Percentiles rank a stretch among this genome's conserved stretches.
phyloP scores from a whole-genome alignment of 1,284 basidiomycete species.

The Porogramme epimiltina region DNA sequence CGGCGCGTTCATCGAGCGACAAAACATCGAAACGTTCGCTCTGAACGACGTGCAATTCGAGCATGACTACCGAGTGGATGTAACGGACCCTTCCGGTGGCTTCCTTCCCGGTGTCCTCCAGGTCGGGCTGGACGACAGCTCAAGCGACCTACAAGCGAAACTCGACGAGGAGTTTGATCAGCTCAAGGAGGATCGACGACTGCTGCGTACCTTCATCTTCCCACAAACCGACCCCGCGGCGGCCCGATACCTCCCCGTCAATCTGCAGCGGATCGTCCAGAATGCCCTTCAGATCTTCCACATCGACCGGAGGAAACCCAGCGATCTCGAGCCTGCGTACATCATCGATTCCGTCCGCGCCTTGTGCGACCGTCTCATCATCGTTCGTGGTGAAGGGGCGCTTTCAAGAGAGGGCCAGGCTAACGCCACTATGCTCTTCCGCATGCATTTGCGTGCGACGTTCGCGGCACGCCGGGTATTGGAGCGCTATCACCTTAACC shows the following conservation, averaged over 20 bases:
- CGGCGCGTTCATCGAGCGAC: constrained; percentile 95
- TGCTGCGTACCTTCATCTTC: constrained; percentile 87
- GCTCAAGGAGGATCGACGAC: constrained; percentile 74
- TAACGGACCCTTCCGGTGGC: constrained; percentile 79
- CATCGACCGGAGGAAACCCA: constrained; percentile 91
- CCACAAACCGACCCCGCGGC: constrained; percentile 72
- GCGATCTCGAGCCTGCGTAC: constrained; percentile 88
- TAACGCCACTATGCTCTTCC: constrained; percentile 92
- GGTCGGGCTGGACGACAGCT: constrained; percentile 92
- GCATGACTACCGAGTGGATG: constrained; percentile 90
- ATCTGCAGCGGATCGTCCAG: constrained; percentile 92
- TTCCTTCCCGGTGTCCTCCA: constrained; percentile 85
- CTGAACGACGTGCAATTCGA: constrained; percentile 87
- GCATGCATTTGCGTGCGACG: constrained; percentile 89
- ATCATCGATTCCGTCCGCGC: constrained; percentile 82
- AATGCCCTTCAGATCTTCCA: constrained; percentile 98
- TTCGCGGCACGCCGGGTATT: constrained; percentile 85
- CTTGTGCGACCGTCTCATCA: constrained; percentile 71
- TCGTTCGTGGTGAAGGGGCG: constrained; percentile 86
- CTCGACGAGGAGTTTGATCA: constrained; percentile 89
- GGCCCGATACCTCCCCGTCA: constrained; percentile 88
- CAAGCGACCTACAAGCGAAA: constrained; percentile 85
- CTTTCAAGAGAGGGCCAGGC: constrained; percentile 79
- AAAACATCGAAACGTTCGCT: constrained; percentile 88
- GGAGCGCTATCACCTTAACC: constrained; percentile 84